Base-by-base conservation (phyloP, 2,329 filamentous ascomycete genomes). In the Proliferodiscus dingleyae region DNA sequence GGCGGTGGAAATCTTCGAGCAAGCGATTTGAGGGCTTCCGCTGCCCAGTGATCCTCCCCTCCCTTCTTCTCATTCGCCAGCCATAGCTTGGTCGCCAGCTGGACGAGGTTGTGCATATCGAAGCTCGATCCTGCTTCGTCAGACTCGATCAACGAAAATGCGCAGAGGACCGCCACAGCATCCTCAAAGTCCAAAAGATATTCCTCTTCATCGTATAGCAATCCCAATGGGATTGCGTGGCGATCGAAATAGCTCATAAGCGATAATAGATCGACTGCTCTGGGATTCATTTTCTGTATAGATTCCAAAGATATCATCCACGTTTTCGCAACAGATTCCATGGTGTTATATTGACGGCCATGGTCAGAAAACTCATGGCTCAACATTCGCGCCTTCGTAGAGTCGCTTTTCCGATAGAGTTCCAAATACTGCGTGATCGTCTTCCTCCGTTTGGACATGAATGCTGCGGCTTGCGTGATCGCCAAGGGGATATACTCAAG, bases 361-460 rank as follows among this genome's bases (percentile, higher is more conserved):
- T 10, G 10, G 21, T 68, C 57, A 16, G 54, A 56, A 21, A 9
- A 46, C 8, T 69, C 61, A 33, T 60, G 11, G 13, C 59, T 41
- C 2, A 68, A 47, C 13, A 68, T 59, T n/a, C 26, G 44, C 1
- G 43, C 49, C 46, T 56, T 55, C 24, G 61, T 59, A 34, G 47
- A 28, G 15, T 68, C 60, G 50, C 59, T 65, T 33, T 62, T 50
- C 4, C 51, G 54, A 46, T 72, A 66, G 2, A 64, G 46, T 3
- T 60, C 41, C 2, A 74, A 46, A 44, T 76, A 77, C 15, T 59
- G 50, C 13, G 52, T 30, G 0, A 68, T 49, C 0, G 64, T 66
- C 32, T 51, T 60, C 21, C 57, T 57, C 29, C 33, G 42, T 4
- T 36, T 32, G 37, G 40, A 49, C 41, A 62, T 58, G 46, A 61